These are phyloP conservation scores for Kodamaea sagamina DNA, from an alignment of 805 yeast species.

Conservation along the genomic window DNA sequence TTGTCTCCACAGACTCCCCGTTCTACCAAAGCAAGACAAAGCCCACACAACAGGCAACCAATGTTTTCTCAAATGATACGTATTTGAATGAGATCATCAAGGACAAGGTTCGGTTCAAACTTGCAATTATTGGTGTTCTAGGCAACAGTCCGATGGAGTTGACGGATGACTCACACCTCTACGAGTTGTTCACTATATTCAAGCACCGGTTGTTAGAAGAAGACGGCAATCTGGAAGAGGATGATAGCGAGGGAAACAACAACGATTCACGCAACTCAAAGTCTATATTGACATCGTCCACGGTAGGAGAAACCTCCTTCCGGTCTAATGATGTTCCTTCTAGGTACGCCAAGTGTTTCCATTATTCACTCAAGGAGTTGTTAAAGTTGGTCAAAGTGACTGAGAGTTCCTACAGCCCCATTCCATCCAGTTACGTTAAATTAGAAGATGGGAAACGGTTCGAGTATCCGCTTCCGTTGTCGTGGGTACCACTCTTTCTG, in stretches of 20 bases:
- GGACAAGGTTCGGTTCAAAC: slow-evolving; percentile 35
- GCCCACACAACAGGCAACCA: slow-evolving; percentile 14
- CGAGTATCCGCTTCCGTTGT: slow-evolving; percentile 36
- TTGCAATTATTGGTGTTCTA: slow-evolving; percentile 37
- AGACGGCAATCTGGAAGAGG: slow-evolving; percentile 12
- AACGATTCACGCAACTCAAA: slow-evolving; percentile 3
- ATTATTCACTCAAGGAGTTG: slow-evolving; percentile 27
- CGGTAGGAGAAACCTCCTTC: slow-evolving; percentile 16
- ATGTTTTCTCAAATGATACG: slow-evolving; percentile 32
- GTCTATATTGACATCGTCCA: slow-evolving; percentile 11
- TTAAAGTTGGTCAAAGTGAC: slow-evolving; percentile 24
- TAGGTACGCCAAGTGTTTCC: slow-evolving; percentile 23
- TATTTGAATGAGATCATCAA: slow-evolving; percentile 33
- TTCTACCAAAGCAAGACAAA: slow-evolving; percentile 23
- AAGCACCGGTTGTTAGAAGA: slow-evolving; percentile 28
- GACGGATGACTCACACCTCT: slow-evolving; percentile 29
- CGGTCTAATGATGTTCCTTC: slow-evolving; percentile 18
- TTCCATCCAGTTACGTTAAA: slow-evolving; percentile 29
- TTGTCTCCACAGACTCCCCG: slow-evolving; percentile 28
- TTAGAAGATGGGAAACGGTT: slow-evolving; percentile 25
- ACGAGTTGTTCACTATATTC: slow-evolving; percentile 34
- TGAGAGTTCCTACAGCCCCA: slow-evolving; percentile 23
- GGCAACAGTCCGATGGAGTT: slow-evolving; percentile 34
- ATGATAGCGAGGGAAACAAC: slow-evolving; percentile 5
- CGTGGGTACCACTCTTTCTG: slow-evolving; percentile 42